phyloP scores from a whole-genome alignment of 2,329 filamentous ascomycete genomes.

The Conoideocrella luteorostrata region DNA sequence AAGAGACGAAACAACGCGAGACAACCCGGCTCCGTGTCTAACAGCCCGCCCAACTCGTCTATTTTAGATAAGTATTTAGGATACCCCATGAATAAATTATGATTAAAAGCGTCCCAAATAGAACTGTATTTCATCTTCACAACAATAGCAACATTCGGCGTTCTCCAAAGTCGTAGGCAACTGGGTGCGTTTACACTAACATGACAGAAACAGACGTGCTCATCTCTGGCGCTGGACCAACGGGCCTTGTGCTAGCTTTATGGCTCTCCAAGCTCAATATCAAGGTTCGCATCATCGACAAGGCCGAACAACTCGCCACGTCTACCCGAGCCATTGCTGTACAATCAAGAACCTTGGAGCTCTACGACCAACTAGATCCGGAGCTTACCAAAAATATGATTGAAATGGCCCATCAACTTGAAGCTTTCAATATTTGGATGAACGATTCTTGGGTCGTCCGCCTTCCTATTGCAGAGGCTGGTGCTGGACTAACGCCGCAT shows the following conservation, averaged over 20 bases:
- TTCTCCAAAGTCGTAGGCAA: too few species aligned
- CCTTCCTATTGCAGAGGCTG: neutral
- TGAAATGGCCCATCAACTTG: neutral
- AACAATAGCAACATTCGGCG: too few species aligned
- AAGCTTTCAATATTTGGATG: conserved; percentile 3
- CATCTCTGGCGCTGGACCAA: conserved; percentile 35
- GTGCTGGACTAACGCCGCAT: neutral
- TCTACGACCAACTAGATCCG: conserved; percentile 3
- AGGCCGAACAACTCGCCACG: conserved; percentile 37
- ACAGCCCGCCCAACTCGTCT: too few species aligned
- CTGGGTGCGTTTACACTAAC: too few species aligned
- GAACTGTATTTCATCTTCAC: too few species aligned
- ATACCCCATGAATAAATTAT: too few species aligned
- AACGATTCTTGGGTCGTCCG: neutral
- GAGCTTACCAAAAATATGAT: neutral
- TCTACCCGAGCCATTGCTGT: conserved; percentile 1
- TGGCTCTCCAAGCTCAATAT: conserved; percentile 37
- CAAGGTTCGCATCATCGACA: conserved; percentile 38
- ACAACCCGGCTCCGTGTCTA: too few species aligned
- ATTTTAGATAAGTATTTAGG: too few species aligned
- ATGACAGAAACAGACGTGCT: conserved; percentile 22
- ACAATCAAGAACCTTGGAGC: conserved; percentile 3
- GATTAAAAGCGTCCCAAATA: too few species aligned
- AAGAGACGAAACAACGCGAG: too few species aligned
- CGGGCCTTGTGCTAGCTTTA: conserved; percentile 35